These are phyloP conservation scores for Lasiodiplodia hormozganensis DNA, from an alignment of 2,329 filamentous ascomycete genomes.

Conservation along the genomic window DNA sequence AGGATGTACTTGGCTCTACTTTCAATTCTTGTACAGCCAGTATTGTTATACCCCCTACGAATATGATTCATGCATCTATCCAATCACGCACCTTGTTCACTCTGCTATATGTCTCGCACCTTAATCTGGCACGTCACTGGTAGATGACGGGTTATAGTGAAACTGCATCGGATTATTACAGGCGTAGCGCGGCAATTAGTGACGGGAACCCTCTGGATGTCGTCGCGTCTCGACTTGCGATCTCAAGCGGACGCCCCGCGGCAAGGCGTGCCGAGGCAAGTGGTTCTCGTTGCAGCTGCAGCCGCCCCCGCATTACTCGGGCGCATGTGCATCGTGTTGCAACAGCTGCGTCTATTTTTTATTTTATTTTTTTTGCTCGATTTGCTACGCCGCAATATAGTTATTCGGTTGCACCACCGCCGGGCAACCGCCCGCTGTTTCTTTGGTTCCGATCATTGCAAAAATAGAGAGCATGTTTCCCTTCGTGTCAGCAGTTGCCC, in stretches of 20 bases:
- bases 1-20: not conserved
- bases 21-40: not conserved
- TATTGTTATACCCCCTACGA: not conserved
- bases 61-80: not conserved
- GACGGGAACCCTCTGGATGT: not conserved
- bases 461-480: not conserved
- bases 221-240: not conserved
- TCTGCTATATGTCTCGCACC: not conserved
- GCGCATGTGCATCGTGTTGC: no score
- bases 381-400: no score
- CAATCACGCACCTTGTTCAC: not conserved
- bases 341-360: no score
- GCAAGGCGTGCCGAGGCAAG: not conserved
- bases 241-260: not conserved
- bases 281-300: not conserved
- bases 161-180: not conserved
- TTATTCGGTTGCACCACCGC: no score
- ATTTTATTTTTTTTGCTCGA: no score
- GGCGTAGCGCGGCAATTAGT: not conserved
- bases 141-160: not conserved
- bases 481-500: not conserved
- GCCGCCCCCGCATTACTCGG: not conserved
- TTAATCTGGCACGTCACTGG: not conserved
- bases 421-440: no score
- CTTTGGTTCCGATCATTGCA: no score